These are phyloP conservation scores for Gossypium trilobum DNA, from an alignment of 441 rosid genomes.

Conservation along the genomic window DNA sequence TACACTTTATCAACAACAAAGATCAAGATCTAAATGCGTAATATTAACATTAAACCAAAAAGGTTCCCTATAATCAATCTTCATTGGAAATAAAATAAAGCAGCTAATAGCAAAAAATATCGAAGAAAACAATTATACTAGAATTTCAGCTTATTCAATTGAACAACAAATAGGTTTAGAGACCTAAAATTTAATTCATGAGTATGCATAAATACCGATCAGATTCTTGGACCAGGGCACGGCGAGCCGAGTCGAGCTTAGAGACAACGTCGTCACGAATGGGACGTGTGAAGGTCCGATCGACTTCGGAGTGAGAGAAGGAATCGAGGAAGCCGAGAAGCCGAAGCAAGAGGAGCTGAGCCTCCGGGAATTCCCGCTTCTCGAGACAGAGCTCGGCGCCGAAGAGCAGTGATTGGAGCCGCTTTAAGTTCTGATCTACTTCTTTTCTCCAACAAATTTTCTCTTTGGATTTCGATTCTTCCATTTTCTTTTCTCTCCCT, in stretches of 20 bases:
- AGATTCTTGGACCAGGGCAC: slow-evolving; percentile 51
- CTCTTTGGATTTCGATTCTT: slow-evolving; percentile 19
- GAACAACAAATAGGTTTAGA: background rate
- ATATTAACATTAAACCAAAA: background rate
- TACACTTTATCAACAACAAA: slow-evolving; percentile 10
- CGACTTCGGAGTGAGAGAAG: slow-evolving; percentile 41
- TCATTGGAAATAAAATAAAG: background rate
- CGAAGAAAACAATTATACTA: background rate
- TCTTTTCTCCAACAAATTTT: slow-evolving; percentile 53
- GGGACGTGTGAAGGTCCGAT: slow-evolving; percentile 48
- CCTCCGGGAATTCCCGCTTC: slow-evolving; percentile 60
- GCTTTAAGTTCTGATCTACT: slow-evolving; percentile 64
- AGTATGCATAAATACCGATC: slow-evolving; percentile 59
- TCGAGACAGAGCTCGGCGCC: slow-evolving; percentile 65
- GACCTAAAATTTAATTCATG: background rate
- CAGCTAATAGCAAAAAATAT: background rate
- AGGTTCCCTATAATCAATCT: background rate
- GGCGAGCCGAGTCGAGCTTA: slow-evolving; percentile 53
- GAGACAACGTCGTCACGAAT: slow-evolving; percentile 56
- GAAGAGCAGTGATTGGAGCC: slow-evolving; percentile 75
- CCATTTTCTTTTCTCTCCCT: slow-evolving; percentile 12
- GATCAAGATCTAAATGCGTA: background rate
- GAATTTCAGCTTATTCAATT: background rate
- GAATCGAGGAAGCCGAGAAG: slow-evolving; percentile 91
- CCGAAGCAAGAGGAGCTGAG: slow-evolving; percentile 61